phyloP scores from a whole-genome alignment of 371 early-diverging fungal species.

The Zopfochytrium polystomum region DNA sequence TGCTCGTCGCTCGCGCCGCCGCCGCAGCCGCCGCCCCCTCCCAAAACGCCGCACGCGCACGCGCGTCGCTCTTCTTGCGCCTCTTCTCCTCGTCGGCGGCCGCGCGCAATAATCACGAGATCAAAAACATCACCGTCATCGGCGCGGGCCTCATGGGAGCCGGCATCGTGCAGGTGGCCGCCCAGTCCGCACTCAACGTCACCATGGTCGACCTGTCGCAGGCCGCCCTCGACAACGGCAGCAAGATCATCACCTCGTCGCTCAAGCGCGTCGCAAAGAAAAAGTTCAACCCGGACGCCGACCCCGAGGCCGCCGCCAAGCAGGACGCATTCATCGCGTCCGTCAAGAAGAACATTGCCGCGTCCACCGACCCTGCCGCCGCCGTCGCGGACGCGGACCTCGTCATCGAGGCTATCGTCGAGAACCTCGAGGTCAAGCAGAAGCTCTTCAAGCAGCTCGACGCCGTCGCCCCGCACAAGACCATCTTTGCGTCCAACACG shows the following conservation, averaged over 20 bases:
- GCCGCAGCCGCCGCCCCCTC: no score
- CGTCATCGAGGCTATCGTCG: constrained; percentile 92
- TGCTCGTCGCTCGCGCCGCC: no score
- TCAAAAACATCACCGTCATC: constrained; percentile 41
- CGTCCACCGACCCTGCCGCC: constrained; percentile 58
- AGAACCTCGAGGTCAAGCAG: constrained; percentile 85
- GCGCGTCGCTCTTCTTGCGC: no score
- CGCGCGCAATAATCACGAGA: constrained; percentile 7
- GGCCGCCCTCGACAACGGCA: constrained; percentile 71
- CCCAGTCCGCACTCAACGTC: constrained; percentile 74
- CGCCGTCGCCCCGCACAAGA: constrained; percentile 62
- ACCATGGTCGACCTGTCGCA: constrained; percentile 80
- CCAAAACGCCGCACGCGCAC: no score
- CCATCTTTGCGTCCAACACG: constrained; percentile 90
- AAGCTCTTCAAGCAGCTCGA: constrained; percentile 63
- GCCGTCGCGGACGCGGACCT: constrained; percentile 65
- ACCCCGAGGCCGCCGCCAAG: constrained; percentile 28
- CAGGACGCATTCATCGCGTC: constrained; percentile 60
- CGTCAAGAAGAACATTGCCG: constrained; percentile 58
- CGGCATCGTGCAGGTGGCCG: constrained; percentile 93
- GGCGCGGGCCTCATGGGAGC: constrained; percentile 83
- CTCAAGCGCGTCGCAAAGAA: constrained; percentile 87
- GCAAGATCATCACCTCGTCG: constrained; percentile 72
- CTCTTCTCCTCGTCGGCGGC: no score
- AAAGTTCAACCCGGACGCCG: constrained; percentile 70